Evolutionary conservation across 2,329 filamentous ascomycete genomes (phyloP).

Genomic region (Colletotrichum paranaense): DNA sequence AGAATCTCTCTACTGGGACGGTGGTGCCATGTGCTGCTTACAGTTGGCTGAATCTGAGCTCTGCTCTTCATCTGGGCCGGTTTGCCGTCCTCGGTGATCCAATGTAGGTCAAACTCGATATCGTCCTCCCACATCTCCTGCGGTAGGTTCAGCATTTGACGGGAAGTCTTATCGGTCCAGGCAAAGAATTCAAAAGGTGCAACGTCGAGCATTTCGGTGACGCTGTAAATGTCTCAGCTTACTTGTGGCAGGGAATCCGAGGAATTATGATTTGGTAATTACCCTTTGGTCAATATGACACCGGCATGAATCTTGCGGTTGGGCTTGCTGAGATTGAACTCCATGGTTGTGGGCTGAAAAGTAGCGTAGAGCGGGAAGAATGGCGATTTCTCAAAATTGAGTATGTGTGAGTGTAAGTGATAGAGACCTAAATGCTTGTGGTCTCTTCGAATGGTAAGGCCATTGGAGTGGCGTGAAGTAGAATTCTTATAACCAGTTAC

Average conservation of each 20-base stretch:
- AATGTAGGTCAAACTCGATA: slow-evolving; percentile 46
- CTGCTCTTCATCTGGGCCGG: slow-evolving; percentile 40
- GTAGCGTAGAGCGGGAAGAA: not conserved
- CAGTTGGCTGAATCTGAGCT: slow-evolving; percentile 45
- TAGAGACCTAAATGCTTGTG: not conserved
- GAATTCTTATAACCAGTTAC: not conserved
- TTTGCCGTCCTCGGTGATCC: slow-evolving; percentile 45
- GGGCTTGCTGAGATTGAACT: slow-evolving; percentile 40
- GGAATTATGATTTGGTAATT: not conserved
- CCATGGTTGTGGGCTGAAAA: not conserved
- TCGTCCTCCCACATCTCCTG: slow-evolving; percentile 29
- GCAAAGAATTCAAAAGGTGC: slow-evolving; percentile 46
- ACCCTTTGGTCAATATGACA: slow-evolving; percentile 45
- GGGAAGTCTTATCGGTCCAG: slow-evolving; percentile 26
- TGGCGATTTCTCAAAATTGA: too few relatives aligned
- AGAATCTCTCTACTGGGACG: not conserved
- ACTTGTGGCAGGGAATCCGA: too few relatives aligned
- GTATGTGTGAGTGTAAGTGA: not conserved
- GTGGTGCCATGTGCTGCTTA: slow-evolving; percentile 26
- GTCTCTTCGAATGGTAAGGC: not conserved
- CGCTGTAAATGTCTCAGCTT: slow-evolving; percentile 34
- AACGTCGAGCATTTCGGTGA: slow-evolving; percentile 48
- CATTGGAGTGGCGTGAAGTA: too few relatives aligned
- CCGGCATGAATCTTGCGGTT: slow-evolving; percentile 42
- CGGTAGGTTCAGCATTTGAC: slow-evolving; percentile 29